Base-by-base conservation (phyloP, 805 yeast species). In the Ascoidea tarda region DNA sequence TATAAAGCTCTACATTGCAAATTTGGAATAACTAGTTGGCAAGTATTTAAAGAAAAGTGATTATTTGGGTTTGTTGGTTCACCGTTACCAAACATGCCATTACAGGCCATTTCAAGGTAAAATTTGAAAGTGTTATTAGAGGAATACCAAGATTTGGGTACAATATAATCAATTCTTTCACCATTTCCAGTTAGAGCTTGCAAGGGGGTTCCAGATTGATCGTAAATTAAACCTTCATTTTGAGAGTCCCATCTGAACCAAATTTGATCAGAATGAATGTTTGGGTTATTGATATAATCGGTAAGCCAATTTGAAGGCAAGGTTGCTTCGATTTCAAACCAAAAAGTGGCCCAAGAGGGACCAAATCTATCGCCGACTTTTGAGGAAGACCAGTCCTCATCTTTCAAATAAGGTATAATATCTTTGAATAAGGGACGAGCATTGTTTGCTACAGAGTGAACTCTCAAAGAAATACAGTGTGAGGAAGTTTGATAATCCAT, bases 321-420 rank as follows among this genome's bases (percentile, higher is more conserved):
- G n/a, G 71, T 69, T 54, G 87, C 67, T 12, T 73, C 67, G 21
- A 91, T 69, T 59, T 79, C 77, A 67, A 93, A 88, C 99, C 99
- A 91, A 58, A 88, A 95, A 1, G 98, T 85, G 54, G 91, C 83
- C 99, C 99, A 91, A 12, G 95, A 84, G 3, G 99, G 99, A 0
- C 98, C 97, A 64, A 86, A 88, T 6, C 73, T 68, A 59, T 86
- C 82, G 28, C 93, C 95, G 58, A 80, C 81, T 12, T 67, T 64
- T n/a, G 87, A 83, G 31, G 71, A 69, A 58, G 73, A 69, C 73
- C 80, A 79, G 8, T 38, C 44, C 42, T 73, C 62, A 4, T 62
- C 61, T 28, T 65, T 70, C 58, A 79, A 72, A 49, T 70, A 62
- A 0, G 78, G 77, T 54, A 82, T 68, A 56, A 87, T 77, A 52